Evolutionary conservation across 495 filamentous ascomycete species (phyloP).

Genomic region (Jackrogersella multiformis): DNA sequence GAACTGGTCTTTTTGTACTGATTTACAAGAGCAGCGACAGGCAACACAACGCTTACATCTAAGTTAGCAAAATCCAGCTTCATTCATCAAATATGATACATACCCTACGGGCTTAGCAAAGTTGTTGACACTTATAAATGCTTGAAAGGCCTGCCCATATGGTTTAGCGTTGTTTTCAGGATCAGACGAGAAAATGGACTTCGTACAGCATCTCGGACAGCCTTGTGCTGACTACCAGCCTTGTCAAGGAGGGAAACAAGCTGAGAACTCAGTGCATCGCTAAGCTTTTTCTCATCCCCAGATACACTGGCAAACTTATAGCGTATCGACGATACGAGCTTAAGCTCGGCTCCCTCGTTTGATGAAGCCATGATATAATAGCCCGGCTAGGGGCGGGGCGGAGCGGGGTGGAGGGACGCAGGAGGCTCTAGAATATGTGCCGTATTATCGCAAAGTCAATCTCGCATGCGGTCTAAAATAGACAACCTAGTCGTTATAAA

Average conservation of each 20-base stretch:
- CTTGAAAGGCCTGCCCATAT: slow-evolving; percentile 40
- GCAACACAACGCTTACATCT: slow-evolving; percentile 72
- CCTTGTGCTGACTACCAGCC: slow-evolving; percentile 77
- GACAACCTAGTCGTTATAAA: not conserved
- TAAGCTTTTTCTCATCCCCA: slow-evolving; percentile 82
- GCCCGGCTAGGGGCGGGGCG: not conserved
- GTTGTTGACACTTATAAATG: slow-evolving; percentile 51
- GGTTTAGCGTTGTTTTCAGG: slow-evolving; percentile 24
- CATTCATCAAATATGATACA: slow-evolving; percentile 8
- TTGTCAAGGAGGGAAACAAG: slow-evolving; percentile 86
- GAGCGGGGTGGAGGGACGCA: not conserved
- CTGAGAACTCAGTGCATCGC: slow-evolving; percentile 77
- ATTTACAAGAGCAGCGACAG: slow-evolving; percentile 81
- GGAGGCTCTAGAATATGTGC: not conserved
- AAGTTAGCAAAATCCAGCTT: not conserved
- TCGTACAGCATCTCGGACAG: slow-evolving; percentile 66
- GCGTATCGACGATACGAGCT: slow-evolving; percentile 88
- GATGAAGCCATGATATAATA: slow-evolving; percentile 39
- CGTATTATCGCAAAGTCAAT: not conserved
- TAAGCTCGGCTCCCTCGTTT: slow-evolving; percentile 77
- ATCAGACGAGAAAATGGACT: not conserved
- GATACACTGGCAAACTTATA: slow-evolving; percentile 83
- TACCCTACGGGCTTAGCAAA: slow-evolving; percentile 56
- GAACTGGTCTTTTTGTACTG: slow-evolving; percentile 83
- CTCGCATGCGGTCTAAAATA: not conserved